phyloP scores from a whole-genome alignment of 2,329 filamentous ascomycete species.

The Furcasterigmium sp. region DNA sequence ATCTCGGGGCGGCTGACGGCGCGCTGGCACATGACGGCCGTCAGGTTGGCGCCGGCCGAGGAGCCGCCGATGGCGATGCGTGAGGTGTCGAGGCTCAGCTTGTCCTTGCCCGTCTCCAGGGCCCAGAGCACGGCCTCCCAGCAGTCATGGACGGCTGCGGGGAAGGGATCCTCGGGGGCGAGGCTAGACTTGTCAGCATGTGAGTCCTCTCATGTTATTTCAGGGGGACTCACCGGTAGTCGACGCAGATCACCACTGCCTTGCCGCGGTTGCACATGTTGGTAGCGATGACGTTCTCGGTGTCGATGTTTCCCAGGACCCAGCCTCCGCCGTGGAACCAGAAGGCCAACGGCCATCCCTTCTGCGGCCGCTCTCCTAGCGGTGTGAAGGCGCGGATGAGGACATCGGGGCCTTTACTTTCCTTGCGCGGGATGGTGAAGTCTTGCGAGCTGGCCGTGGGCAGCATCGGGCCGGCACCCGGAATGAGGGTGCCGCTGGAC shows the following conservation, averaged over 20 bases:
- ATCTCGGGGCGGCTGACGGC: slow-evolving; percentile 30
- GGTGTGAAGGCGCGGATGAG: slow-evolving; percentile 46
- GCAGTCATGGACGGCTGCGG: slow-evolving; percentile 50
- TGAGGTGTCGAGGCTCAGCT: slow-evolving; percentile 32
- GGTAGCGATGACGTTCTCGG: slow-evolving; percentile 52
- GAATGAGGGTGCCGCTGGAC: slow-evolving; percentile 44
- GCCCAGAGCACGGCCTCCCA: slow-evolving; percentile 51
- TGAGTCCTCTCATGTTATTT: too few species aligned
- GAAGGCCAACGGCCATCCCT: slow-evolving; percentile 50
- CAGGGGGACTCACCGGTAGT: slow-evolving; percentile 39
- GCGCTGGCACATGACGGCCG: slow-evolving; percentile 47
- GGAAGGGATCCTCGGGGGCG: slow-evolving; percentile 51
- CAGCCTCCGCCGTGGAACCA: slow-evolving; percentile 57
- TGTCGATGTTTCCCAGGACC: slow-evolving; percentile 52
- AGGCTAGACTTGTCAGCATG: slow-evolving; percentile 29
- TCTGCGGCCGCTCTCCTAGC: slow-evolving; percentile 29
- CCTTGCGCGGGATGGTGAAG: slow-evolving; percentile 32
- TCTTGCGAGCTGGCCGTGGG: slow-evolving; percentile 41
- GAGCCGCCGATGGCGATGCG: slow-evolving; percentile 34
- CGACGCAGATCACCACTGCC: slow-evolving; percentile 49
- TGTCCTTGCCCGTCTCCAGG: slow-evolving; percentile 16
- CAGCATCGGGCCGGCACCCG: slow-evolving; percentile 42
- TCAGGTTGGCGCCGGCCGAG: slow-evolving; percentile 48
- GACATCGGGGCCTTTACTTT: slow-evolving; percentile 42
- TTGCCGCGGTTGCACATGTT: slow-evolving; percentile 43